Evolutionary conservation across 139 green algal genomes (phyloP).

Genomic region (Edaphochlamys debaryana): DNA sequence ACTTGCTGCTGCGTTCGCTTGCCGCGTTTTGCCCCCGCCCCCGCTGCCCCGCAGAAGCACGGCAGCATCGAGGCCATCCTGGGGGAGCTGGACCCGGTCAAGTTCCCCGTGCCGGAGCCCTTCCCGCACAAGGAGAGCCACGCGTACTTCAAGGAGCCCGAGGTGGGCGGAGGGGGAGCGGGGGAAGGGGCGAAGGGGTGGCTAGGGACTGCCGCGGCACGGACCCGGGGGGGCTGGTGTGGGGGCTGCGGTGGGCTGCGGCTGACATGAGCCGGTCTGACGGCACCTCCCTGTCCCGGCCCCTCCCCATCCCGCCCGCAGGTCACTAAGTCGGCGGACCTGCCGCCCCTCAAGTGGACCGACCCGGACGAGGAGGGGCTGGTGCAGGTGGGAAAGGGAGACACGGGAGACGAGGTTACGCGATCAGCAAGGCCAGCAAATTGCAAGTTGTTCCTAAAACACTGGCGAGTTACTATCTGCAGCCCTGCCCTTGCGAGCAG

Average conservation of each 20-base stretch:
- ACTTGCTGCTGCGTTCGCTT: too few relatives aligned
- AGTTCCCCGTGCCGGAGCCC: conserved; percentile 84
- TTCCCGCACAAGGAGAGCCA: conserved; percentile 90
- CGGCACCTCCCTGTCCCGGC: background rate
- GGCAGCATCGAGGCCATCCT: conserved; percentile 61
- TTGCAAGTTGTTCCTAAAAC: too few relatives aligned
- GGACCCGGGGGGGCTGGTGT: too few relatives aligned
- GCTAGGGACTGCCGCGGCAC: too few relatives aligned
- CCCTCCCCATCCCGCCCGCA: background rate
- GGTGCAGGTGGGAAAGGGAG: conserved; percentile 54
- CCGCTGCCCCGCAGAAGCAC: conserved; percentile 53
- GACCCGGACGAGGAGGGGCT: conserved; percentile 91
- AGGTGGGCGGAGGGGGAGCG: conserved; percentile 43
- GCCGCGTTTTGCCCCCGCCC: too few relatives aligned
- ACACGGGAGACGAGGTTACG: too few relatives aligned
- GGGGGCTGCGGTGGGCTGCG: too few relatives aligned
- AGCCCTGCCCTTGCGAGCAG: too few relatives aligned
- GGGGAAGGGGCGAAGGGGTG: background rate
- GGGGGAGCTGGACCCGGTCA: conserved; percentile 59
- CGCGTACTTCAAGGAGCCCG: conserved; percentile 80
- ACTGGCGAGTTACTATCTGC: too few relatives aligned
- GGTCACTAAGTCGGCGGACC: conserved; percentile 55
- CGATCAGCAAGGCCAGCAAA: too few relatives aligned
- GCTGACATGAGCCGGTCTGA: background rate
- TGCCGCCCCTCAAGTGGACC: conserved; percentile 87